Evolutionary conservation across 495 filamentous ascomycete species (phyloP), one percentile per base, ranked within the genome.

Genomic region (Podospora appendiculata): DNA sequence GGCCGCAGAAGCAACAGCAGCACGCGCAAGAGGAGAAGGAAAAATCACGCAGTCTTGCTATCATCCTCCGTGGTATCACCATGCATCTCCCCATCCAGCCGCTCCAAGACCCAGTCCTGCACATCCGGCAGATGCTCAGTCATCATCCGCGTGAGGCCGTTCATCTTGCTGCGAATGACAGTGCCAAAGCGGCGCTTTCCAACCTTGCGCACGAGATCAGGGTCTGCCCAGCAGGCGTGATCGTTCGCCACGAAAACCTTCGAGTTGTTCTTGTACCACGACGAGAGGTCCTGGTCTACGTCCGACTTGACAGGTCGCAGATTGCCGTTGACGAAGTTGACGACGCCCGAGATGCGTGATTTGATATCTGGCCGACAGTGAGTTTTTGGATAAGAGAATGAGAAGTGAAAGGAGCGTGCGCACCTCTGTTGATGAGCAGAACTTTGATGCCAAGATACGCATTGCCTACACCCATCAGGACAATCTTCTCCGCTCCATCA

Each of bases 401-500:
- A 53, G 10, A 25, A 6, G 2, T 5, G 48, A 34, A 38, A 38
- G 50, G 33, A 7, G 35, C 36, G 11, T 18, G 38, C 71, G 50
- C 69, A 87, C 85, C 80, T 67, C 85, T 70, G 51, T 82, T 80
- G 19, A 81, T 82, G 5, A 90, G 67, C 1, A 90, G 75, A n/a
- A 84, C 73, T 46, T 85, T 81, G 17, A 88, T 73, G 0, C 84
- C 85, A 8, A 82, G 69, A 55, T 87, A 88, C 1, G 86, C 80
- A 54, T 85, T 80, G 9, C 93, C 94, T 2, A 94, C 79, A 4
- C 93, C 92, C 46, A 99, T 70, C 41, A 97, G 75, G 64, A 92
- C 84, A 18, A 97, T 77, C 18, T 90, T 79, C 1, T 84, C 79
- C 4, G 55, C 63, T 0, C 75, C 63, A 7, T 88, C 80, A 54